Evolutionary conservation across 805 yeast species (phyloP).

Genomic region (Lipomyces spencermartinsiae): DNA sequence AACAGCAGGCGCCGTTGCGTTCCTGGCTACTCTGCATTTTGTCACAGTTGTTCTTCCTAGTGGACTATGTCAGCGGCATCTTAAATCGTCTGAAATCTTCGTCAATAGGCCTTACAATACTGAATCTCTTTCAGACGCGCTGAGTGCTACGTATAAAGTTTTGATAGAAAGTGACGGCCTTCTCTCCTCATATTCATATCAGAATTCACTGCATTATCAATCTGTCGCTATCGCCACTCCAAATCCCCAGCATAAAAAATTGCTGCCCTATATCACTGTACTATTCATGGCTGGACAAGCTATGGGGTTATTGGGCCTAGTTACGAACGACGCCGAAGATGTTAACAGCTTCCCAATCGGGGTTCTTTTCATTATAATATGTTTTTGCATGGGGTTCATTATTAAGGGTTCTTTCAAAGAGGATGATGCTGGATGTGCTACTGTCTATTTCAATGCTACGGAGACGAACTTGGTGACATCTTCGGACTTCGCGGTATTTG

Average conservation of each 20-base stretch:
- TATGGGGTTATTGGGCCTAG: neutral
- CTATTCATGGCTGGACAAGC: no score
- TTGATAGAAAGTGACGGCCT: neutral
- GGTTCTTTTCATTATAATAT: neutral
- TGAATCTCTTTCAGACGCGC: conserved; percentile 4
- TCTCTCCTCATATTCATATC: conserved; percentile 6
- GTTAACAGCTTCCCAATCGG: neutral
- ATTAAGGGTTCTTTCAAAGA: neutral
- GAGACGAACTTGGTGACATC: conserved; percentile 2
- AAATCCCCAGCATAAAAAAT: neutral
- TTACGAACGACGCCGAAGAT: neutral
- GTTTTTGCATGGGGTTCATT: neutral
- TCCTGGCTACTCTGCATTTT: neutral
- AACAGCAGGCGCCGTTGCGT: neutral
- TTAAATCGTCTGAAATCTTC: neutral
- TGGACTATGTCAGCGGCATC: neutral
- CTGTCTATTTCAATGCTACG: conserved; percentile 7
- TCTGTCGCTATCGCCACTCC: neutral
- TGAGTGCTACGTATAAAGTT: neutral
- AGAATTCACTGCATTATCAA: neutral
- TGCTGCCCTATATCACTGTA: neutral
- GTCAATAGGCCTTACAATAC: conserved; percentile 3
- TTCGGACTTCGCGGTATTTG: neutral
- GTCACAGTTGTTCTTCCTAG: neutral
- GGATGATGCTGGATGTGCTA: conserved; percentile 2